phyloP scores from a whole-genome alignment of 345 rosid genomes.

The Eucalyptus pauciflora region DNA sequence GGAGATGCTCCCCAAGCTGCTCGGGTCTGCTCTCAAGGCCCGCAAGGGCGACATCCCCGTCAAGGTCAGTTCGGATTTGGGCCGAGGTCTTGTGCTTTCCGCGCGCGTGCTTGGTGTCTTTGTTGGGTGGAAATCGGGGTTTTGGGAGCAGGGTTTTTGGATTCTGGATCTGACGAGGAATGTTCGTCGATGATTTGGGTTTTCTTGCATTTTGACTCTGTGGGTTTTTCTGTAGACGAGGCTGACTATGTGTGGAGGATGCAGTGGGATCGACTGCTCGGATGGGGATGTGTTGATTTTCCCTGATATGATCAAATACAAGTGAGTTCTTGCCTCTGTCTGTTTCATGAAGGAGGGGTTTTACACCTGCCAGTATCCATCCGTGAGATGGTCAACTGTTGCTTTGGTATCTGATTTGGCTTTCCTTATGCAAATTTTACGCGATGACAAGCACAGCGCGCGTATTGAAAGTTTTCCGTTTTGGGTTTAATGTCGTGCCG shows the following conservation, averaged over 20 bases:
- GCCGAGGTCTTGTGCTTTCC: neutral
- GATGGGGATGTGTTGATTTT: constrained; percentile 91
- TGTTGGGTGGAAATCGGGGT: neutral
- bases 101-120: neutral
- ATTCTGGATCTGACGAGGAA: neutral
- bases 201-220: neutral
- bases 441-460: neutral
- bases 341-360: neutral
- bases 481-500: neutral
- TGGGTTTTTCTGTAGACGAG: constrained; percentile 26
- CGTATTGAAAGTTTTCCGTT: neutral
- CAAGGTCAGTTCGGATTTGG: constrained; percentile 28
- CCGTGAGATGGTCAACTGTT: neutral
- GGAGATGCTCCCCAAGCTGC: constrained; percentile 54
- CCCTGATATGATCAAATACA: constrained; percentile 88
- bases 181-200: neutral
- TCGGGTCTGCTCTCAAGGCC: constrained; percentile 49
- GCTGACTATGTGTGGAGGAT: constrained; percentile 61
- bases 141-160: neutral
- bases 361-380: neutral
- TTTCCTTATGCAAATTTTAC: neutral
- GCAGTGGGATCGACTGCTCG: constrained; percentile 24
- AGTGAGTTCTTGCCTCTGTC: constrained; percentile 24
- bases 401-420: neutral
- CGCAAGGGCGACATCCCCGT: constrained; percentile 46